Base-by-base conservation (phyloP, 169 alveolate species). In the Cryptosporidium canis region DNA sequence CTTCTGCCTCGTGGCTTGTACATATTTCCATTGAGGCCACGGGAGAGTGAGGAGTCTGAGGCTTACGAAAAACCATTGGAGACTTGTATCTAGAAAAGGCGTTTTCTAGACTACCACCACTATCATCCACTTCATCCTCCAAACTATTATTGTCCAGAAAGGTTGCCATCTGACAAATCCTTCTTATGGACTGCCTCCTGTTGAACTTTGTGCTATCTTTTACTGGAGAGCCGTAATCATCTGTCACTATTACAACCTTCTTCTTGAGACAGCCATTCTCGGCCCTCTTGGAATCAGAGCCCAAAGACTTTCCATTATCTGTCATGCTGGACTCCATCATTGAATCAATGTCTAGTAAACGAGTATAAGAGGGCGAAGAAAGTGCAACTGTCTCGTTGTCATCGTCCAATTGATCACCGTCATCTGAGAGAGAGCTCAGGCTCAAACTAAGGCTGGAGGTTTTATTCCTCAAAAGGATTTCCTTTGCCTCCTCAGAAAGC, bases 361-460 rank as follows among this genome's bases (percentile, higher is more conserved):
- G n/a, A 33, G 87, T 77, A 58, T 61, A 39, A n/a, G 87, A 77
- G 12, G 87, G 87, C 9, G 87, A 77, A 18, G 87, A 77, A 58
- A 77, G 65, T 18, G 87, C 87, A 14, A 77, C 11, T 7, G 87
- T 77, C 6, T 55, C 87, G 61, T 55, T 77, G 21, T 77, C 87
- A 21, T 77, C 87, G 39, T 77, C 51, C 21, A 6, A 6, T 3
- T 29, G 29, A 68, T 68, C 66, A 18, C 31, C 70, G 31, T 35
- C 43, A 7, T 63, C 51, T 3, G 31, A 63, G 18, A 33, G 31
- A 18, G 43, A 31, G 18, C 48, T 27, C 66, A 39, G 41, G 24
- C 31, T 61, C 29, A 21, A 14, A 29, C 21, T 58, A 14, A 61
- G 24, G 14, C 31, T 41, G 35, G 1, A 24, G 9, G 24, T 11